A percentile compares a stretch with the other conserved stretches of the same genome.
Evolutionary conservation across 225 moss, liverwort and hornwort genomes (phyloP).

Genomic region (Pseudisothecium myosuroides): DNA sequence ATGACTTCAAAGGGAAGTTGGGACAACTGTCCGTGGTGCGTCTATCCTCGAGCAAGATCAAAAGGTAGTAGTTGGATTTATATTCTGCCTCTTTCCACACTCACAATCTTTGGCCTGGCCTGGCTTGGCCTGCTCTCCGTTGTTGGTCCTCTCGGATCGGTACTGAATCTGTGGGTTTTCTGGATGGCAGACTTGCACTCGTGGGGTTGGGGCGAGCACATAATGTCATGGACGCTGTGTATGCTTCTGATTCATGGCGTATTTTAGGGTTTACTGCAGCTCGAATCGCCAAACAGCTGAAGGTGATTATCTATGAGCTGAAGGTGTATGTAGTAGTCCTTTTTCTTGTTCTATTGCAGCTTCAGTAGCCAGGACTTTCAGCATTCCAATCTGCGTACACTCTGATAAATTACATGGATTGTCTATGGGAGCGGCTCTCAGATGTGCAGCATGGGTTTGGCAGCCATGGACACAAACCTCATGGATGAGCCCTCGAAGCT

Average conservation of each 20-base stretch:
- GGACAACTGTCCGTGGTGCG: conserved; percentile 52
- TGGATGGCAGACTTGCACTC: conserved; percentile 35
- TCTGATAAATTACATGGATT: neutral
- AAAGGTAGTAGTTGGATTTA: conserved; percentile 14
- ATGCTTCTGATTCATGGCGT: conserved; percentile 56
- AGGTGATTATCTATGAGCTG: conserved; percentile 12
- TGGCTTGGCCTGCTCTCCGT: neutral
- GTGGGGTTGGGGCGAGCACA: conserved; percentile 52
- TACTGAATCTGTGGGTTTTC: neutral
- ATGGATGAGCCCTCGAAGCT: conserved; percentile 56
- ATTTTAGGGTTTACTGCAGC: conserved; percentile 49
- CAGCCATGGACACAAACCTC: conserved; percentile 45
- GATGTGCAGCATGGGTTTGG: conserved; percentile 59
- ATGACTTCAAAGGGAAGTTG: conserved; percentile 49
- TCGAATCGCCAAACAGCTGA: conserved; percentile 50
- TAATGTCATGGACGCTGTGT: conserved; percentile 40
- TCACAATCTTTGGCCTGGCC: neutral
- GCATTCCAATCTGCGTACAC: neutral
- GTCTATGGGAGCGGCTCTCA: conserved; percentile 2
- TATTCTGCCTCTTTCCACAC: neutral
- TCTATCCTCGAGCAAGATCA: conserved; percentile 43
- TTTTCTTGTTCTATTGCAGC: neutral
- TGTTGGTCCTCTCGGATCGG: neutral
- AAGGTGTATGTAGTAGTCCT: neutral
- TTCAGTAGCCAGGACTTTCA: neutral